Evolutionary conservation across 305 asterid species (phyloP), one percentile per base, ranked within the genome.

Genomic region (Fraxinus platypoda): DNA sequence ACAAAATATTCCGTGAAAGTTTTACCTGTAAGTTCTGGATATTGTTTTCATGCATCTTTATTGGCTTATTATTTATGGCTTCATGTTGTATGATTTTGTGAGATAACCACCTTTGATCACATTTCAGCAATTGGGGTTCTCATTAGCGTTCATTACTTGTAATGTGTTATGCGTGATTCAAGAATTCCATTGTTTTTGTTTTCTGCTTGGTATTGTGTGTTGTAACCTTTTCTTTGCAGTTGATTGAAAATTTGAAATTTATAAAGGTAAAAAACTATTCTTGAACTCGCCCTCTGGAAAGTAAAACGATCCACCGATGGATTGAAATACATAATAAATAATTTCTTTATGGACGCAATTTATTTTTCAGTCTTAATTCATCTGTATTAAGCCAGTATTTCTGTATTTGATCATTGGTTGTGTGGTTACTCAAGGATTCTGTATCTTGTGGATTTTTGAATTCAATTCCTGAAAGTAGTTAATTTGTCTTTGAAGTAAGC

Each of bases 1-100:
- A 93, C 96, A 76, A 94, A 91, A 84, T 95, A 95, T 82, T 83
- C 98, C 2, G 97, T 92, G 74, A 91, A 89, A 88, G 95, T 95
- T 84, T 88, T 95, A 85, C 97, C 98, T 19, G 99, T 95, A 89
- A 93, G 98, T 90, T 82, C 79, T 73, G 68, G 79, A 81, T 75
- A 33, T 73, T 62, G 13, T 68, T 59, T 64, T 64, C 41, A 0
- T 21, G 43, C 43, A 57, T 43, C 77, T 73, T 34, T 49, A 71
- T 80, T 26, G 6, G 64, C 72, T 37, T 74, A 35, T 75, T 57
- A 71, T 26, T 26, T 17, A 43, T 46, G 28, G 37, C 21, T 37
- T 77, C 71, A 64, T 28, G 43, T 49, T 54, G 71, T 59, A 19
- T 78, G 84, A 75, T 76, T 28, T 66, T 59, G 71, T 79, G 74